Base-by-base conservation (phyloP, 306 rosid species). In the Fragaria ananassa region DNA sequence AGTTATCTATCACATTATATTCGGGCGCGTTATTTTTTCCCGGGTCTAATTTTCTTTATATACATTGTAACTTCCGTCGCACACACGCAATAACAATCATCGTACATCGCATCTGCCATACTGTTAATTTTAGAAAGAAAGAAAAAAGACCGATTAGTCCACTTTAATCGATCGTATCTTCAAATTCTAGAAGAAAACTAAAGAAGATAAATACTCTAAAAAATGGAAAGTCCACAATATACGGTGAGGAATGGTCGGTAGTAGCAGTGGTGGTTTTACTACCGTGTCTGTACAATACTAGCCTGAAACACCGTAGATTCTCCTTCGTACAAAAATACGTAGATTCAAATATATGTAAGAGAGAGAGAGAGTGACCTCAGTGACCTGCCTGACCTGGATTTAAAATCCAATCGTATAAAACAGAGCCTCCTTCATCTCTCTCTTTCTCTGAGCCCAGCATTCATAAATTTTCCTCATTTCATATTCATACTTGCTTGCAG, bases 301-400 rank as follows among this genome's bases (percentile, higher is more conserved):
- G 51, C 25, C 70, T 41, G 76, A 70, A 80, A n/a, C 56, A 54
- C 74, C 81, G 75, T 72, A 78, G 68, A 29, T 66, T 35, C 47
- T 10, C 8, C 4, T 19, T 9, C 1, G 70, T 65, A 65, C n/a
- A 8, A 1, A 65, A 34, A 64, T 65, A 65, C 70, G 70, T 64
- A 35, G 13, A 6, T 19, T 45, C 1, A 9, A 10, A 44, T 44
- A 62, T 62, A 31, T 62, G 10, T 63, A 17, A 14, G n/a, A 61
- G 66, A 61, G 19, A 72, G 75, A 11, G 47, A 15, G 63, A 50
- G 70, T 41, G 39, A 63, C 45, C 23, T 5, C 46, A 17, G 23
- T 68, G 76, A 73, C 46, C 61, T 71, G 45, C 65, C 65, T 50
- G 76, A 72, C 44, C 57, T 61, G 70, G 78, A 74, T 74, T 74